Evolutionary conservation across 306 rosid genomes (phyloP).

Genomic region (Cicer chorassanicum): DNA sequence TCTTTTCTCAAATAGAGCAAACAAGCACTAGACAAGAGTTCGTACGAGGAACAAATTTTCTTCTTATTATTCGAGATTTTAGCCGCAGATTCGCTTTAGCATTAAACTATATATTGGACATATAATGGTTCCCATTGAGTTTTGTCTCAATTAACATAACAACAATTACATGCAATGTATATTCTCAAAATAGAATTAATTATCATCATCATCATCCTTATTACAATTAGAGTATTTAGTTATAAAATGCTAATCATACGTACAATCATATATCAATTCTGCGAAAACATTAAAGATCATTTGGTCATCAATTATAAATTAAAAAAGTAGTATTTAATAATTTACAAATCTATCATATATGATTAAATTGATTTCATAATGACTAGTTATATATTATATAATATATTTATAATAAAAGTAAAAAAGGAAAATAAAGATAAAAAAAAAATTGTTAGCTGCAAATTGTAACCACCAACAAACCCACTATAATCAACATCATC

Average conservation of each 20-base stretch:
- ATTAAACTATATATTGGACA: slow-evolving; percentile 34
- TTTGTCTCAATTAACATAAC: slow-evolving; percentile 11
- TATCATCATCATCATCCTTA: background rate
- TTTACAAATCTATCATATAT: slow-evolving; percentile 44
- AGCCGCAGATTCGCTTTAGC: slow-evolving; percentile 39
- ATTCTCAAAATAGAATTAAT: slow-evolving; percentile 19
- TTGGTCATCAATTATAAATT: slow-evolving; percentile 28
- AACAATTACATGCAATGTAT: background rate
- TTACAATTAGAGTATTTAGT: background rate
- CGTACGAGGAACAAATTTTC: slow-evolving; percentile 51
- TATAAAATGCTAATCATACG: slow-evolving; percentile 40
- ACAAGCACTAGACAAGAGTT: slow-evolving; percentile 42
- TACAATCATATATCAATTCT: slow-evolving; percentile 40
- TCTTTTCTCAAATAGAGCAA: slow-evolving; percentile 28
- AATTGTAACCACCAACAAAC: slow-evolving; percentile 52
- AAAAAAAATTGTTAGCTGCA: slow-evolving; percentile 46
- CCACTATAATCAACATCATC: slow-evolving; percentile 45
- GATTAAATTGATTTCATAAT: slow-evolving; percentile 47
- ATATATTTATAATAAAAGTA: slow-evolving; percentile 8
- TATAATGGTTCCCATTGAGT: slow-evolving; percentile 30
- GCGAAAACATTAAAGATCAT: slow-evolving; percentile 29
- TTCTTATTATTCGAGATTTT: slow-evolving; percentile 20
- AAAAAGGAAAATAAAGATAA: background rate
- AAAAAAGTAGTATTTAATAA: slow-evolving; percentile 22
- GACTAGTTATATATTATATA: slow-evolving; percentile 2